Evolutionary conservation across 345 rosid species (phyloP), one percentile per base, ranked within the genome.

Genomic region (Citrus medica): DNA sequence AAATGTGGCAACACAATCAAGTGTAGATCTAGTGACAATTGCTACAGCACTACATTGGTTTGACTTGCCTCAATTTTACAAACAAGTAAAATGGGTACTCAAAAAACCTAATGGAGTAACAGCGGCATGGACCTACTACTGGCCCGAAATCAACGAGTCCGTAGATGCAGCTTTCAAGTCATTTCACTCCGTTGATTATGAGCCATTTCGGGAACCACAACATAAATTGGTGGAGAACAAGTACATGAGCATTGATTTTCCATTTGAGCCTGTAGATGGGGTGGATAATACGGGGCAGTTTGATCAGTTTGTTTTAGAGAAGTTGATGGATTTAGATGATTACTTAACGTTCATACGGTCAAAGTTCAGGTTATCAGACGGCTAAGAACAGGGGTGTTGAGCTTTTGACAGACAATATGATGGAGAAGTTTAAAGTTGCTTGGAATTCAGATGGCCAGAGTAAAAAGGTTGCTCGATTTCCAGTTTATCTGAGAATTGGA

Each of bases 51-150:
- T 30, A 30, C 30, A 30, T 30, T 30, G 30, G 30, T 30, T 30
- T 30, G 30, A 30, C 30, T 30, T 30, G 30, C 30, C 30, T 30
- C 30, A 30, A 30, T 30, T 30, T 30, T 30, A 30, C 30, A 30
- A 30, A 30, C 30, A 30, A 30, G 30, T 30, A 30, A 30, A 30
- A 30, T 30, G 30, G 30, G 30, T 32, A 32, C 33, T 32, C 33
- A 32, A 32, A 32, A 32, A 32, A 32, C 97, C 98, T 4, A 6
- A 90, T 38, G 98, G 98, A 1, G 92, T 90, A 16, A 27, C 91
- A 51, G 97, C 94, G 0, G 90, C 94, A 0, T 92, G 98, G 96
- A 91, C 97, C 88, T 94, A 94, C 91, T 85, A 91, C 5, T 55
- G 62, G 7, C 97, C 96, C 16, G 78, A 89, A 80, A 83, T 94